Base-by-base conservation (phyloP, 345 rosid species). In the Citrus mangshanensis region DNA sequence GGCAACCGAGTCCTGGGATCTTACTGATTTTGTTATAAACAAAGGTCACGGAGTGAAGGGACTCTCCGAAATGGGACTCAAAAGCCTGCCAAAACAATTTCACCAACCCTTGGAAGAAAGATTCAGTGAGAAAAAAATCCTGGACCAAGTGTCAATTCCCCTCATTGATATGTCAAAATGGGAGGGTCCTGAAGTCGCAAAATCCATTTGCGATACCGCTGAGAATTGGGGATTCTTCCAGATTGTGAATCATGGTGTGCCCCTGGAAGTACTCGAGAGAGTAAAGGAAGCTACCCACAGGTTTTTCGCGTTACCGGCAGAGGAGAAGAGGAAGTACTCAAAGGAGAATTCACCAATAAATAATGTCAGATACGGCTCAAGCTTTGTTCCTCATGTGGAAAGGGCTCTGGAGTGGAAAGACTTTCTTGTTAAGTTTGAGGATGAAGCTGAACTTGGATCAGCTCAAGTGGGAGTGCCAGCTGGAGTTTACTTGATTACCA, bases 321-420 rank as follows among this genome's bases (percentile, higher is more conserved):
- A 73, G 18, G 87, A 79, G 76, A 89, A 85, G 81, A 79, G 81
- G 24, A 84, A 46, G 12, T 89, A 64, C 76, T 85, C 82, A 0
- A 85, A 87, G 58, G 86, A 84, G 74, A 51, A 73, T 25, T 86
- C 90, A n/a, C 61, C 72, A 0, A 68, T 82, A 8, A 81, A 74
- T 2, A 87, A 40, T 67, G 86, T 81, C 51, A 55, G 87, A n/a
- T 84, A 85, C 8, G 85, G 85, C 4, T 81, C 87, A 0, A 87
- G 89, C 77, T 85, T 89, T n/a, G 79, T 74, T 66, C 84, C 90
- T 56, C 76, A 66, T 16, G 87, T 80, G 0, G 90, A 87, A 81
- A 81, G 78, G 73, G 90, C 87, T 68, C 76, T 89, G 2, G 89
- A 86, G 82, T 89, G 89, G 93, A 88, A 88, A 82, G 93, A 89